Base-by-base conservation (phyloP, 306 rosid species). In the Quercus robur region DNA sequence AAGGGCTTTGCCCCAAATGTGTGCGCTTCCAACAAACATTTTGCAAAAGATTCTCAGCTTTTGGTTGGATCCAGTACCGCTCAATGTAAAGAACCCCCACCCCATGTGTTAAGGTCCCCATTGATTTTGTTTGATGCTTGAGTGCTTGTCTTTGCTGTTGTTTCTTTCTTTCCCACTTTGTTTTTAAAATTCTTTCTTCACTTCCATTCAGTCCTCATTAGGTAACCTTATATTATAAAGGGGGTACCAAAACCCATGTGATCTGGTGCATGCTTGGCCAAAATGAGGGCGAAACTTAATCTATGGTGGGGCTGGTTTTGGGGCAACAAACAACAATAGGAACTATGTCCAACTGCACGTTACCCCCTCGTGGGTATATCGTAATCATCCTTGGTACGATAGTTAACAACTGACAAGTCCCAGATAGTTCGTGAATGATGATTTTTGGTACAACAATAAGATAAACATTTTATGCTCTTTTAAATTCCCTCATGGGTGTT, bases 31-130 rank as follows among this genome's bases (percentile, higher is more conserved):
- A 86, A 83, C 84, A 74, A 86, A 87, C 77, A 80, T 78, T 86
- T 84, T 67, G 85, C 46, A 77, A 85, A 88, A 89, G 91, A 90
- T 90, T 88, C 94, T 83, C 67, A 89, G 75, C 86, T 75, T 86
- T 86, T 78, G 69, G 77, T 75, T 80, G 98, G 90, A 90, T 89
- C 97, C 97, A 35, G 52, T 33, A 85, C 89, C 30, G 57, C 85
- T 75, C 82, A 89, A 88, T 70, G 77, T 78, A 52, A 71, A 83
- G 82, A 78, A 78, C 18, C 78, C 88, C 94, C 89, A 79, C 90
- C 83, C 91, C 97, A 93, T 94, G 99, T 94, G 99, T 93, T 56
- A 88, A 80, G 97, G 97, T 89, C 97, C 99, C 93, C 87, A 79
- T 82, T 87, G 69, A 77, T 70, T 87, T 89, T 88, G 88, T 87